Evolutionary conservation across 148 eudicot genomes (phyloP), one percentile per base, ranked within the genome.

Genomic region (Mesembryanthemum crystallinum): DNA sequence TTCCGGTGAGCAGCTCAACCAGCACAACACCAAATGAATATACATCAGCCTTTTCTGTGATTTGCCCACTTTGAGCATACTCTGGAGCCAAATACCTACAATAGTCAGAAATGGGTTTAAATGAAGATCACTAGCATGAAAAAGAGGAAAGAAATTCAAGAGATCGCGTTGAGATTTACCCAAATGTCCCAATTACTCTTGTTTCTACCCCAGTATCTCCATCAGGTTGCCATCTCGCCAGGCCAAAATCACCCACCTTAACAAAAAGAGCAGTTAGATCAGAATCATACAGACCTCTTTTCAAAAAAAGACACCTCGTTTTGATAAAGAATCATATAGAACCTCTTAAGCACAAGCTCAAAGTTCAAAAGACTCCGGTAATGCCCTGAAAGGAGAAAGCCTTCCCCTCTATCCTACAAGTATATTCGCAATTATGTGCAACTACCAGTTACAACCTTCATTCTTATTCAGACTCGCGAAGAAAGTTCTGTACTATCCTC

Each of bases 151-250:
- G 37, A 45, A 13, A 7, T 60, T 8, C 0, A 25, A 32, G 30
- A 57, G 37, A 14, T 0, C 18, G 24, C 27, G 45, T 25, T 3
- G 29, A 49, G 24, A 70, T n/a, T 37, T 82, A 90, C 94, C 94
- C 94, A 63, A 90, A 90, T 35, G 94, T 90, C 79, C 94, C 94
- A 17, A 88, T 88, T 18, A 90, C 91, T 82, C 89, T 82, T 27
- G 94, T 90, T 81, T 90, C 88, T 7, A 85, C 91, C 54, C 89
- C 91, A 10, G 86, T 88, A 76, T 88, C 94, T 62, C 91, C 94
- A 77, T 90, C 94, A 35, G 94, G 94, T 73, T 90, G 94, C 94
- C 91, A 90, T 35, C 94, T 82, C 14, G 94, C 94, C 15, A 90
- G 80, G 61, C 94, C 94, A 66, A 88, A 90, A 83, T 90, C 94